Evolutionary conservation across 2,329 filamentous ascomycete genomes (phyloP).

Genomic region (Alternaria angustiovoidea): DNA sequence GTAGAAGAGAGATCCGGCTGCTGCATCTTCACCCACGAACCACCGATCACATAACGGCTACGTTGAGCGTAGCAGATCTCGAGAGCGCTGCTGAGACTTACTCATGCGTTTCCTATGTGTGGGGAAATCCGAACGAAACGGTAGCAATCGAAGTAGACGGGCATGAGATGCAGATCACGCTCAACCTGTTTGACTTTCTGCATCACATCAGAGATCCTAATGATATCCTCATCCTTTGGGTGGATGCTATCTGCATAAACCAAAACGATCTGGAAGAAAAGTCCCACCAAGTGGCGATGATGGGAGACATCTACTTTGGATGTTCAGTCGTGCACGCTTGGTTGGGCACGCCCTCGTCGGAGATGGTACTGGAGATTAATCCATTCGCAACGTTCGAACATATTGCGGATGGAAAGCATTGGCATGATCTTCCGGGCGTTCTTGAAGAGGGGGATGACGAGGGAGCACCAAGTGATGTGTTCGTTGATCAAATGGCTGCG

Average conservation of each 20-base stretch:
- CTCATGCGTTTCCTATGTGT: conserved; percentile 9
- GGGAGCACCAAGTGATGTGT: background rate
- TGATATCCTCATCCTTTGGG: background rate
- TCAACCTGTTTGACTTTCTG: conserved; percentile 1
- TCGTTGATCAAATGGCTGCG: background rate
- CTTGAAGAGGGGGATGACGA: background rate
- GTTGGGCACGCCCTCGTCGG: background rate
- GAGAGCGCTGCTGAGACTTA: background rate
- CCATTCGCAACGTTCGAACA: conserved; percentile 1
- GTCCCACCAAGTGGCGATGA: conserved; percentile 5
- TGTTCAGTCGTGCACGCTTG: conserved; percentile 1
- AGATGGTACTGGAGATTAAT: background rate
- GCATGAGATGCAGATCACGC: background rate
- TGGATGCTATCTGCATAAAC: conserved; percentile 2
- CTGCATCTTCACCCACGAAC: background rate
- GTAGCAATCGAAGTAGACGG: conserved; percentile 2
- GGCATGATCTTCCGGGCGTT: background rate
- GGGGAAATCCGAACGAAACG: conserved; percentile 3
- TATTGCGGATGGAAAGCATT: background rate
- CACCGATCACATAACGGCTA: background rate
- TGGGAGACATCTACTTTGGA: background rate
- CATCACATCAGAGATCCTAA: background rate
- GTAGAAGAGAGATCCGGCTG: background rate
- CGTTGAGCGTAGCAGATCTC: background rate
- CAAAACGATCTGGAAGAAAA: background rate